A percentile compares a stretch with the other conserved stretches of the same genome.
Evolutionary conservation across 352 stramenopile species (phyloP).

Genomic region (Globisporangium echinulatum): DNA sequence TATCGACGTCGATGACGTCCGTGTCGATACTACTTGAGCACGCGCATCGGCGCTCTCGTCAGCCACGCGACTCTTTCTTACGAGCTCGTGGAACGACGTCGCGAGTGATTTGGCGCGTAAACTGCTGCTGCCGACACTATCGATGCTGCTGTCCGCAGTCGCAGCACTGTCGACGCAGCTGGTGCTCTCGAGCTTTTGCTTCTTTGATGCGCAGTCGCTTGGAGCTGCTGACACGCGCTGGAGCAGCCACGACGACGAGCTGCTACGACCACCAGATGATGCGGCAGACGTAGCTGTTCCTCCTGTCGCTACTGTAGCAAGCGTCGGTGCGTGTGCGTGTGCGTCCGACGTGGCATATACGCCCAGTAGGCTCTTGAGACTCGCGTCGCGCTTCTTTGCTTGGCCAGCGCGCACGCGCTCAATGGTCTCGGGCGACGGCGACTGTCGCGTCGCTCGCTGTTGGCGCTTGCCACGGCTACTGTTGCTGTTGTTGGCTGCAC

Average conservation of each 20-base stretch:
- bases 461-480: background rate
- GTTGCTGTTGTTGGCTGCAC: too few species aligned
- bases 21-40: background rate
- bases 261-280: background rate
- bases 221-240: slow-evolving; percentile 9
- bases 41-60: background rate
- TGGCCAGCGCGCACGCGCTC: slow-evolving; percentile 10
- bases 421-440: slow-evolving; percentile 8
- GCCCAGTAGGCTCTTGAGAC: slow-evolving; percentile 11
- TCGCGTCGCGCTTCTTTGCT: slow-evolving; percentile 17
- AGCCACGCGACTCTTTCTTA: slow-evolving; percentile 22
- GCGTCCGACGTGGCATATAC: slow-evolving; percentile 2
- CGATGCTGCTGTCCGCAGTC: too few species aligned
- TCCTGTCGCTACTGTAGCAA: slow-evolving; percentile 8
- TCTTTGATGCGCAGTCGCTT: slow-evolving; percentile 4
- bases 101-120: slow-evolving; percentile 1
- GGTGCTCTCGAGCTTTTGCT: slow-evolving; percentile 2
- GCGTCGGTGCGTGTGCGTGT: background rate
- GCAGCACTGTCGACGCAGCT: background rate
- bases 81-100: slow-evolving; percentile 32
- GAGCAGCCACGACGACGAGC: slow-evolving; percentile 16
- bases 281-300: slow-evolving; percentile 1
- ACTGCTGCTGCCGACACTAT: background rate
- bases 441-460: background rate
- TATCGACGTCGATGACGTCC: slow-evolving; percentile 6